Percentiles rank a stretch among this genome's conserved stretches.
phyloP scores from a whole-genome alignment of 2,329 filamentous ascomycete species.

The Coniochaeta sp. region DNA sequence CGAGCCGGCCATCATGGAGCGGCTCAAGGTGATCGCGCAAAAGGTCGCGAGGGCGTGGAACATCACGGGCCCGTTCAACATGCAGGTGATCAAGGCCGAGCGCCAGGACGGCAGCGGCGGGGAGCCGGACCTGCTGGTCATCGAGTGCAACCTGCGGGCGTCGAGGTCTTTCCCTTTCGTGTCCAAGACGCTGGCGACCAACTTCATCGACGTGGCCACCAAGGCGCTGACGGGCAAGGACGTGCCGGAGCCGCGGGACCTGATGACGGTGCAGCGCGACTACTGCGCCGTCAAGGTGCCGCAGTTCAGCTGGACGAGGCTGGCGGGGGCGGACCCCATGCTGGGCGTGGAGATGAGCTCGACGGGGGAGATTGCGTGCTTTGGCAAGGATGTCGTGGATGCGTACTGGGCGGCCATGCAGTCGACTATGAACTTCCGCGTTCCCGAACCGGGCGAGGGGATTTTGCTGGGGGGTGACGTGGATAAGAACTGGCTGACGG shows the following conservation, averaged over 20 bases:
- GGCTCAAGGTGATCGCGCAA: constrained; percentile 89
- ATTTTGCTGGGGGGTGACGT: constrained; percentile 87
- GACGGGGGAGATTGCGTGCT: constrained; percentile 98
- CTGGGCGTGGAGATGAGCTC: constrained; percentile 96
- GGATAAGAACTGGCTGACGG: constrained; percentile 61
- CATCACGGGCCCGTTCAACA: constrained; percentile 98
- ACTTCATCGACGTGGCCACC: constrained; percentile 95
- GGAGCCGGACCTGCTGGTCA: constrained; percentile 79
- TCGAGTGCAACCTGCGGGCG: constrained; percentile 95
- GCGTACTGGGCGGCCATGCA: constrained; percentile 97
- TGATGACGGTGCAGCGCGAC: constrained; percentile 83
- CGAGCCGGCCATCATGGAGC: constrained; percentile 68
- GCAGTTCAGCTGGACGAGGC: constrained; percentile 97
- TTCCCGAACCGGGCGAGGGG: constrained; percentile 90
- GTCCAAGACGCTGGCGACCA: constrained; percentile 90
- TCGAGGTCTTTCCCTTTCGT: constrained; percentile 98
- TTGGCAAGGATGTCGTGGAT: constrained; percentile 90
- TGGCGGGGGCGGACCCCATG: constrained; percentile 95
- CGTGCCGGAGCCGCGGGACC: constrained; percentile 76
- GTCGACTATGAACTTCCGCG: constrained; percentile 98
- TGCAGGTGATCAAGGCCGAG: constrained; percentile 97
- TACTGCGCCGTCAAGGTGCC: constrained; percentile 97
- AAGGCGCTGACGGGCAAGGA: constrained; percentile 82
- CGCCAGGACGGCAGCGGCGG: constrained; percentile 68
- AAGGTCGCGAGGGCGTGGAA: constrained; percentile 97